These are phyloP conservation scores for Chlorociboria aeruginascens DNA, from an alignment of 495 filamentous ascomycete species.

Conservation along the genomic window DNA sequence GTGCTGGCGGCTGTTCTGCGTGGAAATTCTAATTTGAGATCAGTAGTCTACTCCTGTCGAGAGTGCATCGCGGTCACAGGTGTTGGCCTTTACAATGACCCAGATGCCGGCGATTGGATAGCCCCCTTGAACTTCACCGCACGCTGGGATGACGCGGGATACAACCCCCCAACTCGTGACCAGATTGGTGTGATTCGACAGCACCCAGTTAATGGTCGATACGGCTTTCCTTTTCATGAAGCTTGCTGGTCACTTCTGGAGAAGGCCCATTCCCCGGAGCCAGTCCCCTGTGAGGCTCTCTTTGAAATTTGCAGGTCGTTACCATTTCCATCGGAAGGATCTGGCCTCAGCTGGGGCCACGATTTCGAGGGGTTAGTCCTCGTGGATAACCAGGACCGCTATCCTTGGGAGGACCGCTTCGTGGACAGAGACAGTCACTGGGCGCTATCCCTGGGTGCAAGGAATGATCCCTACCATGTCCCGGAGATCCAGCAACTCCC, in stretches of 20 bases:
- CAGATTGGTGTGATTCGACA: constrained; percentile 2
- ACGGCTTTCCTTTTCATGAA: constrained; percentile 4
- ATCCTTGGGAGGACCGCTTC: constrained; percentile 8
- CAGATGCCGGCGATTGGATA: too few relatives aligned
- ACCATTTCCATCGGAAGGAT: constrained; percentile 2
- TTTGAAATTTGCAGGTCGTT: constrained; percentile 5
- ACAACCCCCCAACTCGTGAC: background rate
- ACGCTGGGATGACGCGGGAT: constrained; percentile 4
- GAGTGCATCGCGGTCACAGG: too few relatives aligned
- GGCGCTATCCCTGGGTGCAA: background rate
- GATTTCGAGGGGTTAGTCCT: constrained; percentile 2
- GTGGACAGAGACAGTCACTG: background rate
- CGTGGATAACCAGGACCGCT: constrained; percentile 4
- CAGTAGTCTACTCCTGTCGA: too few relatives aligned
- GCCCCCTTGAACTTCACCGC: background rate
- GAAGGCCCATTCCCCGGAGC: constrained; percentile 2
- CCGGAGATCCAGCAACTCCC: constrained; percentile 4
- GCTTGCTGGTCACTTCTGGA: constrained; percentile 9
- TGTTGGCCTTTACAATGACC: too few relatives aligned
- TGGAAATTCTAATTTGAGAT: too few relatives aligned
- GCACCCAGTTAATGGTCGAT: constrained; percentile 2
- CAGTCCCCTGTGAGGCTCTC: background rate
- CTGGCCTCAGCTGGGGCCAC: constrained; percentile 2
- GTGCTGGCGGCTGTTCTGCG: too few relatives aligned
- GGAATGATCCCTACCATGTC: constrained; percentile 4